A percentile compares a stretch with the other conserved stretches of the same genome.
Evolutionary conservation across 345 rosid genomes (phyloP).

Genomic region (Boechera retrofracta): DNA sequence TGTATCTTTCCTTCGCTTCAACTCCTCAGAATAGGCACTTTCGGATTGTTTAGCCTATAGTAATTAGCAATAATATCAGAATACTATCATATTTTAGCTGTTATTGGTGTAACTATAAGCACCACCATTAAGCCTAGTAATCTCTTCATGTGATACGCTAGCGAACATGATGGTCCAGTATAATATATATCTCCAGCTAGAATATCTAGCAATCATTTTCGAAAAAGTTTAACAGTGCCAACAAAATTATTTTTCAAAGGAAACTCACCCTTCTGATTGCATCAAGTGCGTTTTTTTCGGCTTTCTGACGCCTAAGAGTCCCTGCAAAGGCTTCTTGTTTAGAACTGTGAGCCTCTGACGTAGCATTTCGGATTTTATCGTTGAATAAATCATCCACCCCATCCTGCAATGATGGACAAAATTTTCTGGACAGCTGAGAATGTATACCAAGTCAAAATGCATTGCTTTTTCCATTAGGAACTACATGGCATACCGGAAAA

Average conservation of each 20-base stretch:
- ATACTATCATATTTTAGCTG: background rate
- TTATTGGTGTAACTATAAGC: constrained; percentile 18
- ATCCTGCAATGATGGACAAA: constrained; percentile 57
- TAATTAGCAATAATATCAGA: constrained; percentile 19
- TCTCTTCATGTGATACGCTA: constrained; percentile 20
- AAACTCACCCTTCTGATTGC: constrained; percentile 69
- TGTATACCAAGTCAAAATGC: background rate
- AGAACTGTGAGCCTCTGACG: constrained; percentile 64
- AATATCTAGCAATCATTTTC: constrained; percentile 16
- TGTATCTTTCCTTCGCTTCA: constrained; percentile 66
- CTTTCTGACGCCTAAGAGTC: constrained; percentile 64
- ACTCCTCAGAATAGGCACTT: constrained; percentile 59
- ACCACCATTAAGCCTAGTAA: constrained; percentile 9
- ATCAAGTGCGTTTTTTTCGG: constrained; percentile 71
- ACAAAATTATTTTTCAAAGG: constrained; percentile 16
- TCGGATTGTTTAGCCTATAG: constrained; percentile 68
- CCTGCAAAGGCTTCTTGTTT: constrained; percentile 67
- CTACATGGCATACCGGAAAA: constrained; percentile 58
- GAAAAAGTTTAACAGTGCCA: background rate
- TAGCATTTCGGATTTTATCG: constrained; percentile 61
- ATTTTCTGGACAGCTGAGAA: constrained; percentile 24
- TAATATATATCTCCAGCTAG: constrained; percentile 20
- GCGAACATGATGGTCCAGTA: constrained; percentile 27
- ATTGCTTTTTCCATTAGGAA: constrained; percentile 19
- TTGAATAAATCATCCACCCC: constrained; percentile 55